These are phyloP conservation scores for Besnoitia besnoiti DNA, from an alignment of 169 alveolate genomes.

Conservation along the genomic window DNA sequence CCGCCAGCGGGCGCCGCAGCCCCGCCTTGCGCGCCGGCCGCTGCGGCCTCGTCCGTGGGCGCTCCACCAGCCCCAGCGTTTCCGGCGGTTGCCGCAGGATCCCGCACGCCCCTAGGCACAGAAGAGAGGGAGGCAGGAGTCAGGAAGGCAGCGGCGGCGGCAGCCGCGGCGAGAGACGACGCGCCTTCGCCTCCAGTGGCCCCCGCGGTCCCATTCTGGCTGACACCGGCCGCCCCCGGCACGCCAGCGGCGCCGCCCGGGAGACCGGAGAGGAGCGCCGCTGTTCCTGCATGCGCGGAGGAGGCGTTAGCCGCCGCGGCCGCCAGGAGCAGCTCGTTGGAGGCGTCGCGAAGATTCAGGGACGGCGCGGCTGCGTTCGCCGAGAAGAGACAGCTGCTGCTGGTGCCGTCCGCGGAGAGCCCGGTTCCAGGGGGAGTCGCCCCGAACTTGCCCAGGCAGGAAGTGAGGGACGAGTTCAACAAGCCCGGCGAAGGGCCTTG, in stretches of 20 bases:
- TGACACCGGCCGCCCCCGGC: background rate
- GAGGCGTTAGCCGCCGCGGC: slow-evolving; percentile 1
- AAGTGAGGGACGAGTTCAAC: background rate
- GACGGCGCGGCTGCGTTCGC: background rate
- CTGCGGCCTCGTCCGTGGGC: background rate
- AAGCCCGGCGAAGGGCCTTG: background rate
- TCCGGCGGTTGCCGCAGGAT: background rate
- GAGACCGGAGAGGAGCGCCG: background rate
- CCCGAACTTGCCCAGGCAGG: background rate
- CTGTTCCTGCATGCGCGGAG: background rate
- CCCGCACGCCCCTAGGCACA: background rate
- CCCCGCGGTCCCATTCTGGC: background rate
- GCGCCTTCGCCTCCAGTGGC: background rate
- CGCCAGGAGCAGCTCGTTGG: slow-evolving; percentile 6
- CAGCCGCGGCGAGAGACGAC: background rate
- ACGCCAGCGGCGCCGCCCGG: slow-evolving; percentile 3
- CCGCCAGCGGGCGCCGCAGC: background rate
- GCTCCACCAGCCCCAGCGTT: background rate
- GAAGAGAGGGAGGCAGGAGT: background rate
- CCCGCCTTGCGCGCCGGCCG: background rate
- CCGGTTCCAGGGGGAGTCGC: background rate
- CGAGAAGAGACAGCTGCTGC: background rate
- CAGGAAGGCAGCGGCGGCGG: slow-evolving; percentile 7
- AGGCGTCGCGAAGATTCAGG: background rate
- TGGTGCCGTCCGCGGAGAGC: background rate